These are phyloP conservation scores for Puya raimondii DNA, from an alignment of 176 grass and related monocot species.

Conservation along the genomic window DNA sequence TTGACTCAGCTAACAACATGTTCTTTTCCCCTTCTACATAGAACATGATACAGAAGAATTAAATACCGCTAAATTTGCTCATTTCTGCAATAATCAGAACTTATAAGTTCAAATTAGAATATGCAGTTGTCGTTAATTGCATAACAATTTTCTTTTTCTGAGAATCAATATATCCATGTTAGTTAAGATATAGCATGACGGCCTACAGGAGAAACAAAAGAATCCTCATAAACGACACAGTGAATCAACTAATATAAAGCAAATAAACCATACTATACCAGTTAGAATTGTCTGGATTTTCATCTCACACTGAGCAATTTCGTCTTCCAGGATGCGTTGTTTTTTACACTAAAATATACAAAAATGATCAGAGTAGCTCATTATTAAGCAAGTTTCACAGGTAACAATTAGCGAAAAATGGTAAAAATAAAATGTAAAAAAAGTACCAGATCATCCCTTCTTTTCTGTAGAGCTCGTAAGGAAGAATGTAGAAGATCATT, in stretches of 20 bases:
- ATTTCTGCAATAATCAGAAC: not conserved
- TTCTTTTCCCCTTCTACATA: constrained; percentile 21
- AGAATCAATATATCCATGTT: no score
- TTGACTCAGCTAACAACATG: constrained; percentile 19
- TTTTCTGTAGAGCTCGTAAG: constrained; percentile 17
- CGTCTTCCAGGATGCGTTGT: constrained; percentile 23
- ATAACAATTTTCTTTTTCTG: no score
- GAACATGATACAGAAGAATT: not conserved
- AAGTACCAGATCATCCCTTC: constrained; percentile 14
- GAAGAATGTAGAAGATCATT: constrained; percentile 11
- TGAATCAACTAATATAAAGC: not conserved
- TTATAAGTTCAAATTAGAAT: not conserved
- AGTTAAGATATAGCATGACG: no score
- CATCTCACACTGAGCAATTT: constrained; percentile 37
- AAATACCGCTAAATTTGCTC: not conserved
- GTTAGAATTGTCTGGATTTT: constrained; percentile 29
- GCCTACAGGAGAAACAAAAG: not conserved
- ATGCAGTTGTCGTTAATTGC: constrained; percentile 1
- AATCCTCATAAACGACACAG: not conserved
- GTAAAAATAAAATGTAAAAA: constrained; percentile 1
- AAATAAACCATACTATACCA: constrained; percentile 25
- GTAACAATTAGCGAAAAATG: not conserved
- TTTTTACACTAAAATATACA: constrained; percentile 20
- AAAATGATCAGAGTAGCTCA: not conserved
- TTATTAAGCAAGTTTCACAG: constrained; percentile 1